These are phyloP conservation scores for Trametes sanguinea DNA, from an alignment of 768 basidiomycete species.

Conservation along the genomic window DNA sequence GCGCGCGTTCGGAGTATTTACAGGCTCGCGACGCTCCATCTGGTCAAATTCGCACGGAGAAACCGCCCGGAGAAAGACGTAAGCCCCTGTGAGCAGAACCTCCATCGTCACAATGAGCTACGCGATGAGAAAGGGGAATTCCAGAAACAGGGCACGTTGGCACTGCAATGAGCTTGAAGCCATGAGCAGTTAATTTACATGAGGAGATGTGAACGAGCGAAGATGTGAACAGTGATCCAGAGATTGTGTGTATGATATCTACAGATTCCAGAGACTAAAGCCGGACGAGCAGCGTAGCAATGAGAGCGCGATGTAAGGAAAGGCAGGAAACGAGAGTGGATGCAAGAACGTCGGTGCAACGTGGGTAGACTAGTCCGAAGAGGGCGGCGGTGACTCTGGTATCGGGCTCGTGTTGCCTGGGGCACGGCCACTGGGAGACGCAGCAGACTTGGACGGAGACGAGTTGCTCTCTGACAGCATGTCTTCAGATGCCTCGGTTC, in stretches of 20 bases:
- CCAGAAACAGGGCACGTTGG: neutral
- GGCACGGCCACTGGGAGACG: constrained; percentile 12
- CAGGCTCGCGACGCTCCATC: neutral
- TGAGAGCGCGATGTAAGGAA: constrained; percentile 1
- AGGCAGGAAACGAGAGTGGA: neutral
- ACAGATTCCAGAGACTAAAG: constrained; percentile 7
- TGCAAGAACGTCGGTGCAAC: neutral
- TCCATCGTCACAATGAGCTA: neutral
- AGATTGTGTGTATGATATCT: constrained; percentile 4
- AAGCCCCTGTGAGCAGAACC: neutral
- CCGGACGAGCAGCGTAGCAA: constrained; percentile 2
- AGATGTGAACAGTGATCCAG: constrained; percentile 5
- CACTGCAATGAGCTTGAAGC: neutral
- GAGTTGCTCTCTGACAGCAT: neutral
- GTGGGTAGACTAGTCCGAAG: neutral
- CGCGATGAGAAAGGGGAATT: neutral
- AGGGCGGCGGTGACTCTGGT: constrained; percentile 16
- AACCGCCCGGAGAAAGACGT: constrained; percentile 6
- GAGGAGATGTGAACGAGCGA: neutral
- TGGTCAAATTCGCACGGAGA: constrained; percentile 16
- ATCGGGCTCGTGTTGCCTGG: constrained; percentile 17
- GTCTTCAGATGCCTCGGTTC: constrained; percentile 14
- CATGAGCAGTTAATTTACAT: neutral
- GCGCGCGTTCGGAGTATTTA: constrained; percentile 3
- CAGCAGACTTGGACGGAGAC: neutral